A percentile compares a stretch with the other conserved stretches of the same genome.
phyloP scores from a whole-genome alignment of 2,329 filamentous ascomycete genomes.

The Colletotrichum sp. region DNA sequence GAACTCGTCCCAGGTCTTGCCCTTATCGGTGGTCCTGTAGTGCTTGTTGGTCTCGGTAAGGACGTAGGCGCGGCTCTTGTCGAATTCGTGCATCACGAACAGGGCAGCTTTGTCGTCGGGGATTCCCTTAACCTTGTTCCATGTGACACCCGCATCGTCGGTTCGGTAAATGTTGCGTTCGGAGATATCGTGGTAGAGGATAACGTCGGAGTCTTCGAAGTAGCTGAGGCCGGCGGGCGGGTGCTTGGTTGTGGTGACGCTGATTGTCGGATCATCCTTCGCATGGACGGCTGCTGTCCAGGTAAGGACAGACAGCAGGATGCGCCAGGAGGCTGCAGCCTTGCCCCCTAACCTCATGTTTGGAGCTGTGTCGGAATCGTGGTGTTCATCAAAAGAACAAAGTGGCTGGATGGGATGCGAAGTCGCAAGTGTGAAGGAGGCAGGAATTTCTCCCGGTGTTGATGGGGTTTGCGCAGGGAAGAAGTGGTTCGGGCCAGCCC shows the following conservation, averaged over 20 bases:
- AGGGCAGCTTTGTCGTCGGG: conserved; percentile 66
- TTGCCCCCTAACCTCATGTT: conserved; percentile 61
- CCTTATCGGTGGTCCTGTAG: conserved; percentile 84
- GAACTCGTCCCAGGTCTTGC: conserved; percentile 82
- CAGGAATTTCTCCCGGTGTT: neutral
- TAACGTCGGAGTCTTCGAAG: conserved; percentile 86
- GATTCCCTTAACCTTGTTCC: conserved; percentile 70
- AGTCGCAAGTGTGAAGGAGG: neutral
- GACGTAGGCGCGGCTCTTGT: conserved; percentile 80
- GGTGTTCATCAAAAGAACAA: conserved; percentile 47
- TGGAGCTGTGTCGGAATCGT: conserved; percentile 35
- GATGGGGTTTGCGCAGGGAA: neutral
- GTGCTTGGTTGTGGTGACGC: conserved; percentile 68
- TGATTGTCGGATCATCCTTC: conserved; percentile 71
- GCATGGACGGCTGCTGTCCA: conserved; percentile 47
- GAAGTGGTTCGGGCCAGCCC: conserved; percentile 13
- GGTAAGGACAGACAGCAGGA: conserved; percentile 56
- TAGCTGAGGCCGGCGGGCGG: conserved; percentile 78
- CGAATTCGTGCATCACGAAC: conserved; percentile 79
- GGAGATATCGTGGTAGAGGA: conserved; percentile 74
- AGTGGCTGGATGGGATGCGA: neutral
- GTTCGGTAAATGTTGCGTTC: conserved; percentile 77
- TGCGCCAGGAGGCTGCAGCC: conserved; percentile 51
- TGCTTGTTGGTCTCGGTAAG: conserved; percentile 73
- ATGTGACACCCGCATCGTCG: conserved; percentile 78